Base-by-base conservation (phyloP, 106 monocot genomes). In the Phalaenopsis equestris region DNA sequence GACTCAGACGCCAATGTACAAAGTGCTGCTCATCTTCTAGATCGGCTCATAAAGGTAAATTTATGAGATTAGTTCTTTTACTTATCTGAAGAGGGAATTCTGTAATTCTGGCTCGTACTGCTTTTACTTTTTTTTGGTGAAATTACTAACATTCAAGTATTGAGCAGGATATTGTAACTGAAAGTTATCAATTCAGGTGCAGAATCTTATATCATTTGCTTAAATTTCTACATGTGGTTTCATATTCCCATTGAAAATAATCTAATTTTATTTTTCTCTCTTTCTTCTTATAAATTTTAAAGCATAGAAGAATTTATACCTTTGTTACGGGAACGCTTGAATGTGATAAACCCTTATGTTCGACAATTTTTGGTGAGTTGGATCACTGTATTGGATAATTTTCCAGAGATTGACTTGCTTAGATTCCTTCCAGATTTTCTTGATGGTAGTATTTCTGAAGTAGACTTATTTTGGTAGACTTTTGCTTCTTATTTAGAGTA, bases 301-400 rank as follows among this genome's bases (percentile, higher is more conserved):
- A 99, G 98, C 91, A 99, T 99, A 87, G 94, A 99, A 83, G 98
- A 99, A 80, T 99, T 99, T 80, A 95, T 99, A 85, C 98, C 98
- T 73, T 89, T 99, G 78, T 82, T 99, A 75, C 85, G 94, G 80
- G 98, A 93, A 81, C 94, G 98, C 41, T 95, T 99, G 98, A 99
- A 99, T 84, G 98, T 99, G 16, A 87, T 99, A 74, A 99, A 95
- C 79, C 94, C 98, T 58, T 91, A 82, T 87, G 98, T 99, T 14
- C 86, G 98, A 2, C 98, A 99, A 83, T 99, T 99, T 87, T 86
- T 99, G 91, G 98, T 99, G 81, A 93, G 98, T 56, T 99, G 98
- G 98, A 99, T 99, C 78, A 99, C 98, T 18, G 98, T 93, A 11
- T 84, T 99, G 80, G 98, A 99, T 78, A 93, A 92, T 81, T 91